phyloP scores from a whole-genome alignment of 192 early-diverging fungal genomes.

The Coemansia interrupta region DNA sequence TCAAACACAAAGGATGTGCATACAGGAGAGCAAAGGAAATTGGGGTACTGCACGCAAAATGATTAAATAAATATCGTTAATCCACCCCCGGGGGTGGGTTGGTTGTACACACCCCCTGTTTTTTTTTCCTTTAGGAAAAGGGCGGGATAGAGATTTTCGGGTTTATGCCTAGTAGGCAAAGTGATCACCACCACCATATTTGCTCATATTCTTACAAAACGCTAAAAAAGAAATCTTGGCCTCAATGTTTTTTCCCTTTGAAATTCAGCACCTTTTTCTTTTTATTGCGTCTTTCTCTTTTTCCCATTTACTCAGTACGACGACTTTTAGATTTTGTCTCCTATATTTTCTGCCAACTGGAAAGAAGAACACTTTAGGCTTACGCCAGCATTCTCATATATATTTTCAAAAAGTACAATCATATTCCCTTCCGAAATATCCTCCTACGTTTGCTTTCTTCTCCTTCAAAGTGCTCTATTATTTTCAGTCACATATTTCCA shows the following conservation, averaged over 20 bases:
- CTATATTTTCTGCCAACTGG: background rate
- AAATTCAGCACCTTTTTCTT: background rate
- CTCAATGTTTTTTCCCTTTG: background rate
- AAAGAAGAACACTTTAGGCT: background rate
- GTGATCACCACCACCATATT: constrained; percentile 6
- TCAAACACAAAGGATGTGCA: too few species aligned
- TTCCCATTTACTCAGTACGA: background rate
- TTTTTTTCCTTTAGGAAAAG: background rate
- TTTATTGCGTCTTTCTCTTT: background rate
- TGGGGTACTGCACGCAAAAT: too few species aligned
- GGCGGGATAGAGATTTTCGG: background rate
- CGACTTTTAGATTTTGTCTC: background rate
- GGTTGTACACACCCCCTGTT: constrained; percentile 1
- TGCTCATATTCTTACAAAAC: constrained; percentile 1
- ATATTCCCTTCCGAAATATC: constrained; percentile 1
- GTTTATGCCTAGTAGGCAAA: background rate
- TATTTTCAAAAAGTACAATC: background rate
- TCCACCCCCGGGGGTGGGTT: background rate
- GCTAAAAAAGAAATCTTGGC: constrained; percentile 1
- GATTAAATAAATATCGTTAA: too few species aligned
- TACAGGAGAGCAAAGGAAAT: constrained; percentile 2
- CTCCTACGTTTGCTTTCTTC: background rate
- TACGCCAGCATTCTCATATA: background rate
- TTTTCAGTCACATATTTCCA: background rate
- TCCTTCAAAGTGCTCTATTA: constrained; percentile 1